Percentiles rank a stretch among this genome's conserved stretches.
phyloP scores from a whole-genome alignment of 106 monocot species.

The Triglochin maritima region DNA sequence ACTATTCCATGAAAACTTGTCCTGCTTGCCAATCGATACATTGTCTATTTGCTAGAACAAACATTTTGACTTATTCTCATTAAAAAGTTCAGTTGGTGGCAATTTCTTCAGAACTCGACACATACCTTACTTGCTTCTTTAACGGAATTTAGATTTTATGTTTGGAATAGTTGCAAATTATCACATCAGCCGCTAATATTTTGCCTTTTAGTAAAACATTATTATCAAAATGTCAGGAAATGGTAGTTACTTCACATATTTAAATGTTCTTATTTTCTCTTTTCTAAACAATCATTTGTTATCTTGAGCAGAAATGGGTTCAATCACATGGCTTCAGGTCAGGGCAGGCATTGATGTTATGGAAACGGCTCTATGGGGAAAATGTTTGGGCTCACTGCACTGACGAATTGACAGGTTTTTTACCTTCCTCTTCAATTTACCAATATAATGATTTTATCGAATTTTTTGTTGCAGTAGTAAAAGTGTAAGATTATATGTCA shows the following conservation, averaged over 20 bases:
- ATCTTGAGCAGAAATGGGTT: slow-evolving; percentile 68
- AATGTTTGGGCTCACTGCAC: slow-evolving; percentile 57
- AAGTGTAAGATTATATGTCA: neutral
- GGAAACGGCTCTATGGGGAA: slow-evolving; percentile 88
- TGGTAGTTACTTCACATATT: neutral
- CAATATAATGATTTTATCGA: neutral
- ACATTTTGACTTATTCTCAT: too few relatives aligned
- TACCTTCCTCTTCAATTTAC: neutral
- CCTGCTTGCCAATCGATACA: too few relatives aligned
- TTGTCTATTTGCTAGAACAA: too few relatives aligned
- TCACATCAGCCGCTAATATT: neutral
- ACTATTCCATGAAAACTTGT: too few relatives aligned
- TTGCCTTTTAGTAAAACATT: neutral
- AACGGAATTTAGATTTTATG: neutral
- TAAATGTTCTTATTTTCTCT: neutral
- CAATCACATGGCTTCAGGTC: slow-evolving; percentile 77
- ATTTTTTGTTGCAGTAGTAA: neutral
- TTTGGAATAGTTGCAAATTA: neutral
- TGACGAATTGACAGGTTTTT: slow-evolving; percentile 73
- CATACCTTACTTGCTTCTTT: neutral
- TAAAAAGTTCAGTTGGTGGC: too few relatives aligned
- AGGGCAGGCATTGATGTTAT: slow-evolving; percentile 86
- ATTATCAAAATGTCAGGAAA: neutral
- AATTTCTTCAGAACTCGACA: too few relatives aligned
- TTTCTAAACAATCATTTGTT: neutral